These are phyloP conservation scores for Brassica carinata DNA, from an alignment of 345 rosid species.

Conservation along the genomic window DNA sequence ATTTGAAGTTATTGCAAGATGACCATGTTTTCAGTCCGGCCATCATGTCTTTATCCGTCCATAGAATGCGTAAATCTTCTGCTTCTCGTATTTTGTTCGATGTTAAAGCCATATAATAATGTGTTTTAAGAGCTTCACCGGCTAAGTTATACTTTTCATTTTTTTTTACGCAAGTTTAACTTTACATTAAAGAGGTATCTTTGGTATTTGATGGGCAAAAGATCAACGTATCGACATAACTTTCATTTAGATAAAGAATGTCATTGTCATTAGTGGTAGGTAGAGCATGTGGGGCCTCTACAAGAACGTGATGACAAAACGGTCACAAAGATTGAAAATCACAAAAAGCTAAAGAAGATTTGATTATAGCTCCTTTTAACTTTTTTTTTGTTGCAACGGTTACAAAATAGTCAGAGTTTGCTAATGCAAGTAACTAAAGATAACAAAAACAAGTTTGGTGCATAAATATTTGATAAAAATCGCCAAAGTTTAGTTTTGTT, in stretches of 20 bases:
- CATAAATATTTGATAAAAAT: too few relatives aligned
- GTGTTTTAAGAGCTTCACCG: not conserved
- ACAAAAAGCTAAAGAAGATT: slow-evolving; percentile 20
- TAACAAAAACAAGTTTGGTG: too few relatives aligned
- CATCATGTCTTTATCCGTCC: not conserved
- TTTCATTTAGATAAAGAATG: not conserved
- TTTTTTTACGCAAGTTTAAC: too few relatives aligned
- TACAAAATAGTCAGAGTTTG: slow-evolving; percentile 6
- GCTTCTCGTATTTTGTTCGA: not conserved
- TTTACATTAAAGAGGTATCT: not conserved
- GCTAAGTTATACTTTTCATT: too few relatives aligned
- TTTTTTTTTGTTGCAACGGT: slow-evolving; percentile 27
- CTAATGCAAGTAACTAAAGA: too few relatives aligned
- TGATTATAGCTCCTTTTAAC: not conserved
- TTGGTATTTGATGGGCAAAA: not conserved
- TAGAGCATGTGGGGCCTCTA: not conserved
- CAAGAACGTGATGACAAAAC: slow-evolving; percentile 37
- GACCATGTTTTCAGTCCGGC: not conserved
- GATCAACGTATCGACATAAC: not conserved
- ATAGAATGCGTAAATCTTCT: not conserved
- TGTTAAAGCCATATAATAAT: not conserved
- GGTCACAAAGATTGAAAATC: slow-evolving; percentile 48
- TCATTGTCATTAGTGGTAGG: slow-evolving; percentile 3
- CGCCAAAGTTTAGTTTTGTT: too few relatives aligned
- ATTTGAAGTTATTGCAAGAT: not conserved